A percentile compares a stretch with the other conserved stretches of the same genome.
Conservation (phyloP, 768 basidiomycete genomes). For the Pleurotus eryngii region DNA sequence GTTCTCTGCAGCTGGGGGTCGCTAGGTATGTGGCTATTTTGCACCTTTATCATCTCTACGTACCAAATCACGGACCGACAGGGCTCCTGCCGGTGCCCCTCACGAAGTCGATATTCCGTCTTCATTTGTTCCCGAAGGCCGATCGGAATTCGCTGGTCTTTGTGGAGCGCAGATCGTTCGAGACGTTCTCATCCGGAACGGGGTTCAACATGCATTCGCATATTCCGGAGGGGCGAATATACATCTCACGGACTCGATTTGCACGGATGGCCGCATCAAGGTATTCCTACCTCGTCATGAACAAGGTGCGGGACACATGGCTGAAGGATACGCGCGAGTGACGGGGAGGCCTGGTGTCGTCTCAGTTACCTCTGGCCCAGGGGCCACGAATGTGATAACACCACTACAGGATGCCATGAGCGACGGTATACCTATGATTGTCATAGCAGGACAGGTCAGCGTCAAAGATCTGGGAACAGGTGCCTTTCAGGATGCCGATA, state of each 20-base stretch:
- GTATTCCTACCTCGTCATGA: slow-evolving; percentile 96
- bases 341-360: slow-evolving; percentile 97
- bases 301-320: slow-evolving; percentile 99
- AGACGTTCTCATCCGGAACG: slow-evolving; percentile 98
- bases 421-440: slow-evolving; percentile 91
- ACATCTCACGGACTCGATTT: slow-evolving; percentile 98
- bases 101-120: no score
- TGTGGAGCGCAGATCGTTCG: slow-evolving; percentile 99
- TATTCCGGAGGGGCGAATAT: slow-evolving; percentile 98
- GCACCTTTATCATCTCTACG: no score
- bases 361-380: slow-evolving; percentile 96
- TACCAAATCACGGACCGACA: no score
- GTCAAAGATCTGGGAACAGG: slow-evolving; percentile 95
- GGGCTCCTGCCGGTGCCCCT: no score
- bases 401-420: slow-evolving; percentile 97
- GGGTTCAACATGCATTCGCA: slow-evolving; percentile 94
- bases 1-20: no score
- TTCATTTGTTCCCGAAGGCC: no score
- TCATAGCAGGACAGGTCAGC: slow-evolving; percentile 97
- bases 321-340: slow-evolving; percentile 96
- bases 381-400: slow-evolving; percentile 96
- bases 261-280: slow-evolving; percentile 91
- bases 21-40: no score
- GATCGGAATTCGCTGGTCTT: slow-evolving; percentile 77
- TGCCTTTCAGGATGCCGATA: slow-evolving; percentile 97